Conservation (phyloP, 2,329 filamentous ascomycete genomes). For the Sclerotinia sclerotiorum region DNA sequence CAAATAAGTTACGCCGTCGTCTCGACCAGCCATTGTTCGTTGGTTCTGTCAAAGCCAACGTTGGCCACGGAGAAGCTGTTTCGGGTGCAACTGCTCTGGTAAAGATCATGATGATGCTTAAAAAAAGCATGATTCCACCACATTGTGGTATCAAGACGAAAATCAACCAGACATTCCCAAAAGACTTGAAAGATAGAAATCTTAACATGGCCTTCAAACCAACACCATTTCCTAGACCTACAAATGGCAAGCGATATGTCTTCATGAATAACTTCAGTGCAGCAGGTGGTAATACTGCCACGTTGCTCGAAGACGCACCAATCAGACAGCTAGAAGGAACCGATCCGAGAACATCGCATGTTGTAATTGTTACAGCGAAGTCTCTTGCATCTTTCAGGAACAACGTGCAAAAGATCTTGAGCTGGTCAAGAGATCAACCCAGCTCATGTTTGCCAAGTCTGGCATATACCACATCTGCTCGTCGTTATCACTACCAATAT, state of each 20-base stretch:
- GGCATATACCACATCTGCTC: conserved; percentile 36
- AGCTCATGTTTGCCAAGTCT: conserved; percentile 25
- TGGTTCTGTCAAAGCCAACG: conserved; percentile 23
- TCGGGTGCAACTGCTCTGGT: conserved; percentile 36
- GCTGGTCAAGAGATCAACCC: conserved; percentile 17
- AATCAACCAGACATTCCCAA: conserved; percentile 36
- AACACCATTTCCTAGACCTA: conserved; percentile 39
- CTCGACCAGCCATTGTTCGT: conserved; percentile 21
- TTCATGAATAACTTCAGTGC: conserved; percentile 51
- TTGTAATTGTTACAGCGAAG: conserved; percentile 23
- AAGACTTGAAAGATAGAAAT: conserved; percentile 42
- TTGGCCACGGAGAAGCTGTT: conserved; percentile 25
- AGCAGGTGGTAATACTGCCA: conserved; percentile 32
- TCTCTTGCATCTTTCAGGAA: conserved; percentile 23
- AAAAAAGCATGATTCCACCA: conserved; percentile 34
- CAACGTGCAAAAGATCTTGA: conserved; percentile 19
- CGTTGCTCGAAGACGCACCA: conserved; percentile 32
- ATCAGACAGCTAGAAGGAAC: conserved; percentile 1
- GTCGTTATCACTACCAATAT: conserved; percentile 58
- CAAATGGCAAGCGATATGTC: conserved; percentile 42
- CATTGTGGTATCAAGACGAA: conserved; percentile 38
- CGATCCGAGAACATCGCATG: conserved; percentile 21
- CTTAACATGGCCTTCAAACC: conserved; percentile 31
- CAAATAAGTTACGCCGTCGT: conserved; percentile 33
- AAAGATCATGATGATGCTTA: conserved; percentile 38